Percentiles rank a stretch among this genome's conserved stretches.
phyloP scores from a whole-genome alignment of 2,329 filamentous ascomycete species.

The Rhynchosporium agropyri region DNA sequence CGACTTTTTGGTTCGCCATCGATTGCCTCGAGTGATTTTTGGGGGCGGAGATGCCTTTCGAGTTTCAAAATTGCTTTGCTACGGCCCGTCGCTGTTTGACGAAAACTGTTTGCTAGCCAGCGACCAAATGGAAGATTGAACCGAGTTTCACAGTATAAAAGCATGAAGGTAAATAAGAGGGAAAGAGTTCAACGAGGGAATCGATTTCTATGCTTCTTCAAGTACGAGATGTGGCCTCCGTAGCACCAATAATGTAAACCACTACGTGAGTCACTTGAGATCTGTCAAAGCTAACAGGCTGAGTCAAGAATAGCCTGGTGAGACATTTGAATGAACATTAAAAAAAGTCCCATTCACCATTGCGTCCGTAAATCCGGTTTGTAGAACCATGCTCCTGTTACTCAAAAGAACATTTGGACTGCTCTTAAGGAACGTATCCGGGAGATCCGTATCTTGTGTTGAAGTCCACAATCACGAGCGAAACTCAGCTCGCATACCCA shows the following conservation, averaged over 20 bases:
- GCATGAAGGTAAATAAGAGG: background rate
- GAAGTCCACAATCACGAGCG: background rate
- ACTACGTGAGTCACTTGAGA: constrained; percentile 7
- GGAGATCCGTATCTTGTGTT: background rate
- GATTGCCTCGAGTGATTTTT: constrained; percentile 9
- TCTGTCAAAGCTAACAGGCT: no score
- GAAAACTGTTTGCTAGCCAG: background rate
- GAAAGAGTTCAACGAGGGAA: no score
- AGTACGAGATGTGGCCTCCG: no score
- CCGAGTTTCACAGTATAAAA: background rate
- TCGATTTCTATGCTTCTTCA: no score
- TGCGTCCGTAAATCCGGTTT: background rate
- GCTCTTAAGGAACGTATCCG: no score
- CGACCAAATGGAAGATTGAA: background rate
- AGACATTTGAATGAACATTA: background rate
- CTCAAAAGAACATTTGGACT: no score
- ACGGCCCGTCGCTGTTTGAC: constrained; percentile 8
- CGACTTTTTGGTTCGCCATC: constrained; percentile 38
- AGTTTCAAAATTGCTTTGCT: constrained; percentile 7
- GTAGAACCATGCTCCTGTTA: background rate
- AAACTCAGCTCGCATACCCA: background rate
- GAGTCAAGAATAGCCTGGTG: background rate
- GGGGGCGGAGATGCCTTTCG: constrained; percentile 1
- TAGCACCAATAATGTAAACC: background rate
- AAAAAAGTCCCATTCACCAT: background rate